Evolutionary conservation across 805 yeast genomes (phyloP).

Genomic region (Spencermartinsiella europaea): DNA sequence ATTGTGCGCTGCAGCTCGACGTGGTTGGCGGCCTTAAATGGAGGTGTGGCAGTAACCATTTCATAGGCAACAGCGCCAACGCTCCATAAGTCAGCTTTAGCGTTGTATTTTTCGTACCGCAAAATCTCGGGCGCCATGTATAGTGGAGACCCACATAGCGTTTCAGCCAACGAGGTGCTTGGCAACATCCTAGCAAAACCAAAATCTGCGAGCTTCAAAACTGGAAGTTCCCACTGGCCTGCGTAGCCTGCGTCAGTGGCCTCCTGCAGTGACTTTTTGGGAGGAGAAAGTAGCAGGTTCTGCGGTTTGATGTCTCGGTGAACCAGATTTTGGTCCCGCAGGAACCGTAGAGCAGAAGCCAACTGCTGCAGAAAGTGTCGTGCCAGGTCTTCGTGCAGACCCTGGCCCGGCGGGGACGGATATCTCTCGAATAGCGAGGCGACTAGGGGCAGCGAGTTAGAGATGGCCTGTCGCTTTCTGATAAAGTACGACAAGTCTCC

Average conservation of each 20-base stretch:
- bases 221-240: slow-evolving; percentile 85
- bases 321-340: slow-evolving; percentile 77
- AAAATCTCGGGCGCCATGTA: slow-evolving; percentile 99
- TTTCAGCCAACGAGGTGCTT: slow-evolving; percentile 89
- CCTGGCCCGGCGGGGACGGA: slow-evolving; percentile 75
- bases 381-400: slow-evolving; percentile 73
- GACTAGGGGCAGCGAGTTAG: slow-evolving; percentile 70
- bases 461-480: slow-evolving; percentile 65
- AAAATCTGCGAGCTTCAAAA: slow-evolving; percentile 91
- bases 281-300: slow-evolving; percentile 74
- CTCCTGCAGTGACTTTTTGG: slow-evolving; percentile 56
- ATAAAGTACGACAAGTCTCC: slow-evolving; percentile 92
- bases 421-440: slow-evolving; percentile 70
- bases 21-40: slow-evolving; percentile 90
- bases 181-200: slow-evolving; percentile 97
- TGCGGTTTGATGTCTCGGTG: slow-evolving; percentile 97
- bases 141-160: slow-evolving; percentile 94
- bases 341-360: slow-evolving; percentile 74
- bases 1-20: slow-evolving; percentile 83
- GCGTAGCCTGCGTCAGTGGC: slow-evolving; percentile 55
- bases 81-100: slow-evolving; percentile 97
- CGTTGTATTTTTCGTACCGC: slow-evolving; percentile 90
- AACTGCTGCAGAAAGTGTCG: slow-evolving; percentile 83
- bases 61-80: slow-evolving; percentile 95
- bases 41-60: slow-evolving; percentile 95